These are phyloP conservation scores for Pelagomonas calceolata DNA, from an alignment of 108 stramenopile genomes.

Conservation along the genomic window DNA sequence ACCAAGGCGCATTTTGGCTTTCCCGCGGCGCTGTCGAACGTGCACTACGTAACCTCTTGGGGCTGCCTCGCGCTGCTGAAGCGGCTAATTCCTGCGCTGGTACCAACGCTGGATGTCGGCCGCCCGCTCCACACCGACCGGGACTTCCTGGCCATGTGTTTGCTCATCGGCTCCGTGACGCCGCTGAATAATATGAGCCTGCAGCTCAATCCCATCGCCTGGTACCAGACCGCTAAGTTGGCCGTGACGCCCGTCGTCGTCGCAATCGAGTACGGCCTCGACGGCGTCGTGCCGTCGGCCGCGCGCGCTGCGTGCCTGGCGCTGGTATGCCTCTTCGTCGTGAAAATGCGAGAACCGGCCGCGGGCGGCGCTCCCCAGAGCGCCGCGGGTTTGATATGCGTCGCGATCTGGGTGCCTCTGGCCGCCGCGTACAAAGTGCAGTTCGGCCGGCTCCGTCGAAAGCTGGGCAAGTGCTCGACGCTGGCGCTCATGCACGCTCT, in stretches of 20 bases:
- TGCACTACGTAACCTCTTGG: neutral
- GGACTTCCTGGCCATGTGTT: neutral
- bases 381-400: no score
- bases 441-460: conserved; percentile 1
- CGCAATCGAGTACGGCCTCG: conserved; percentile 7
- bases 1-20: conserved; percentile 1
- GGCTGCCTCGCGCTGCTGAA: neutral
- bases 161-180: conserved; percentile 6
- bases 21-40: conserved; percentile 10
- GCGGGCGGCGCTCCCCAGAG: no score
- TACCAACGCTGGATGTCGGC: no score
- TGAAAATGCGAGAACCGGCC: neutral
- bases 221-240: conserved; percentile 7
- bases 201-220: conserved; percentile 8
- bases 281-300: neutral
- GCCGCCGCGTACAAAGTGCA: conserved; percentile 11
- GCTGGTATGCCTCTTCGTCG: conserved; percentile 5
- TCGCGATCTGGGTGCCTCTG: conserved; percentile 7
- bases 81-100: neutral
- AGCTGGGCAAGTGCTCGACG: conserved; percentile 2
- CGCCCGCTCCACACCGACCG: neutral
- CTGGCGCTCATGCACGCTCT: conserved; percentile 6
- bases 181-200: conserved; percentile 11
- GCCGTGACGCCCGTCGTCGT: conserved; percentile 8
- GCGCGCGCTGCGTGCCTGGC: neutral